phyloP scores from a whole-genome alignment of 129 eudicot genomes.

The Daucus carota region DNA sequence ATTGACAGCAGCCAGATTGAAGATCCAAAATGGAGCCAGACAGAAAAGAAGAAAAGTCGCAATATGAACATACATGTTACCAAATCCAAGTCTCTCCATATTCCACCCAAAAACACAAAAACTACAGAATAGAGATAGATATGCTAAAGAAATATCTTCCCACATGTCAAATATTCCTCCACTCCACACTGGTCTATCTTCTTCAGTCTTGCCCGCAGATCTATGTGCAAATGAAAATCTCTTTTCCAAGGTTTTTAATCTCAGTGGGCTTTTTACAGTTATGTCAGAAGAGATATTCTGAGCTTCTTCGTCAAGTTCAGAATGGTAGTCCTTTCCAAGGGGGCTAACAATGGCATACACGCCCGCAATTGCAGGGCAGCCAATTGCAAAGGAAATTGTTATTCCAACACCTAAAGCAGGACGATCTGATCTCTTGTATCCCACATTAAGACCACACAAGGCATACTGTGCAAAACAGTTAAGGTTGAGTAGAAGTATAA shows the following conservation, averaged over 20 bases:
- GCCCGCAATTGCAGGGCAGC: conserved; percentile 92
- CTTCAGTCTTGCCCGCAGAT: conserved; percentile 38
- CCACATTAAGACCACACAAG: conserved; percentile 73
- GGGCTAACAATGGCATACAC: conserved; percentile 74
- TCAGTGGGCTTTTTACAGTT: conserved; percentile 23
- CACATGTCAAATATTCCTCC: conserved; percentile 91
- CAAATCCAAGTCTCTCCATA: conserved; percentile 94
- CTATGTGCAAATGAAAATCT: conserved; percentile 60
- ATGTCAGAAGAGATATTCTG: conserved; percentile 25
- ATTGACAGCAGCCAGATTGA: conserved; percentile 86
- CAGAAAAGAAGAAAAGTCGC: conserved; percentile 88
- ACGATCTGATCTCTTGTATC: conserved; percentile 65
- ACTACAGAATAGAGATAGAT: conserved; percentile 73
- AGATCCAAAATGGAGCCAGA: conserved; percentile 85
- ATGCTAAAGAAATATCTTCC: conserved; percentile 86
- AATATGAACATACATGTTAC: conserved; percentile 93
- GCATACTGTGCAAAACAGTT: conserved; percentile 93
- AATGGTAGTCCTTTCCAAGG: conserved; percentile 76
- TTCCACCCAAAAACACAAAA: conserved; percentile 99
- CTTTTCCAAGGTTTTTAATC: conserved; percentile 43
- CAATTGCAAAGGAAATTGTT: conserved; percentile 69
- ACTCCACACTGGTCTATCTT: conserved; percentile 60
- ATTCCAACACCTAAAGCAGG: conserved; percentile 87
- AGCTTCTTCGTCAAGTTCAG: conserved; percentile 61
- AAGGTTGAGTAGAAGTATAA: conserved; percentile 56